Conservation (phyloP, 2,329 filamentous ascomycete genomes). For the Ophiostoma piceae region DNA sequence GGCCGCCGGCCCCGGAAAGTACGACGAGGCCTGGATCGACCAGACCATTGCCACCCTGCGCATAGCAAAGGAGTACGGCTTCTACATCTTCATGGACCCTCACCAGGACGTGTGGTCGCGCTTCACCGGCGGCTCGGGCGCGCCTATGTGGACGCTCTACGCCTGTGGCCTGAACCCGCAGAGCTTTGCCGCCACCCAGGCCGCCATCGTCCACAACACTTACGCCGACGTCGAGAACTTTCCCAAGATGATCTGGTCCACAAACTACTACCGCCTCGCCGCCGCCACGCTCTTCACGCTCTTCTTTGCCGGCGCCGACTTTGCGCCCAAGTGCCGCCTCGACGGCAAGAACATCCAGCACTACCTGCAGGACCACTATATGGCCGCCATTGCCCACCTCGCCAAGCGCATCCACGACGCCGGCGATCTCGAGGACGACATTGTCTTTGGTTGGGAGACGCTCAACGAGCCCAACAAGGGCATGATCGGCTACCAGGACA, state of each 20-base stretch:
- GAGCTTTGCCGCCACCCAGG: constrained; percentile 79
- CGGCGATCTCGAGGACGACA: constrained; percentile 77
- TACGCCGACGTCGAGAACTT: constrained; percentile 79
- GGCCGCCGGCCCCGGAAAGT: constrained; percentile 79
- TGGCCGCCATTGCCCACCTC: constrained; percentile 72
- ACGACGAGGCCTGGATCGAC: constrained; percentile 89
- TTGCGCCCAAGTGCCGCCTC: constrained; percentile 93
- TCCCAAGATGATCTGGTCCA: constrained; percentile 99
- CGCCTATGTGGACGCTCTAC: constrained; percentile 96
- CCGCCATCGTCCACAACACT: constrained; percentile 90
- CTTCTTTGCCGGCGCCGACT: constrained; percentile 86
- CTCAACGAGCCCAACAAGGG: constrained; percentile 93
- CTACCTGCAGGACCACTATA: constrained; percentile 82
- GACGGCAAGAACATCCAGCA: constrained; percentile 92
- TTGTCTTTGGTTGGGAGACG: constrained; percentile 93
- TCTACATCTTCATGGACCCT: constrained; percentile 97
- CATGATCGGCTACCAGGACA: constrained; percentile 74
- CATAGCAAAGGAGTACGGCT: constrained; percentile 81
- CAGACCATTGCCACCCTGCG: constrained; percentile 83
- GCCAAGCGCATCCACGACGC: constrained; percentile 83
- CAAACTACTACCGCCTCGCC: constrained; percentile 85
- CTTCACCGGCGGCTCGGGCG: constrained; percentile 88
- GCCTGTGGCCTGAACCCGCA: constrained; percentile 86
- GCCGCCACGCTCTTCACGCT: constrained; percentile 89
- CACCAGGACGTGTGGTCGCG: constrained; percentile 99